Evolutionary conservation across 2,329 filamentous ascomycete genomes (phyloP), one percentile per base, ranked within the genome.

Genomic region (Pseudocercospora vitis): DNA sequence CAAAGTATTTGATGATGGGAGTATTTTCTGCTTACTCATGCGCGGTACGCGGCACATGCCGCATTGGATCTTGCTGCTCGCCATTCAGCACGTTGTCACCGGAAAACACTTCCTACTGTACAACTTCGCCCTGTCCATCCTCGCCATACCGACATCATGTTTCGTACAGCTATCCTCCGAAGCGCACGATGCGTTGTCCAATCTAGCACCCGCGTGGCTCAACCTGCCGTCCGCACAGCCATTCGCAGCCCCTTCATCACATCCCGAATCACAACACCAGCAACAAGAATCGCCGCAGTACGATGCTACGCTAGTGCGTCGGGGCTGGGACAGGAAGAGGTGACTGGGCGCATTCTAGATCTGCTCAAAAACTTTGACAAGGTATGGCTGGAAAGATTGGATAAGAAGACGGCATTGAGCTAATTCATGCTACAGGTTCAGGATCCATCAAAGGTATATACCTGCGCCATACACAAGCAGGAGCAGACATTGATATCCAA

Each of bases 341-440:
- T 96, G 54, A 87, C 95, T 78, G 89, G 89, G 57, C 85, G 92
- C 72, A 96, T 97, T 81, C 82, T 95, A 74, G 88, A 90, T 75
- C 80, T 99, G 69, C 76, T 99, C 75, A 87, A 91, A 78, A 92
- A 91, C 74, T 99, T 97, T 73, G 94, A 99, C 80, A 99, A 99
- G 88, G 89, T 91, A 74, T 65, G 79, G 12, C n/a, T 26, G 29
- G 32, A n/a, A n/a, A 40, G 6, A 21, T 5, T 23, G 35, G 35
- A 39, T 12, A 12, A 45, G 14, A 44, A 31, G 23, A 31, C 52
- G 53, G 32, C 51, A 61, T 57, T 48, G 37, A 48, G 31, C 57
- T 68, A 66, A 63, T 54, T 51, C 39, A 58, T 26, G 16, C 46
- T 56, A 46, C 71, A 89, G 86, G 87, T 90, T 65, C 74, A 74